phyloP scores from a whole-genome alignment of 768 basidiomycete species.

The Tricholoma hemisulphureum region DNA sequence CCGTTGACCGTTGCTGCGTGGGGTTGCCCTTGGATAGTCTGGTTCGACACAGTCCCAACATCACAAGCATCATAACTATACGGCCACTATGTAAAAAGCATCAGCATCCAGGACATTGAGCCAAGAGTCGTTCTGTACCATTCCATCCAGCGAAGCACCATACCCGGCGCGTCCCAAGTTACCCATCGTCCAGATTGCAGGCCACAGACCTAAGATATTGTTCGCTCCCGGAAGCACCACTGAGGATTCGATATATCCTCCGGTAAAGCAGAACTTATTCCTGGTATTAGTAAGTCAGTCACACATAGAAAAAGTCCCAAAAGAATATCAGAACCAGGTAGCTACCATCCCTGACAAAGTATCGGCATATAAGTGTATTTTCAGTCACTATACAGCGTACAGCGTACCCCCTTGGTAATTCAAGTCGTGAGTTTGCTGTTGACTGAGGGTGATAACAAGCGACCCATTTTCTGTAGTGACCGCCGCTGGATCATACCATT shows the following conservation, averaged over 20 bases:
- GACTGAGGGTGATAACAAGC: slow-evolving; percentile 68
- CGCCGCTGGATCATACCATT: slow-evolving; percentile 89
- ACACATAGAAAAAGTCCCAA: slow-evolving; percentile 6
- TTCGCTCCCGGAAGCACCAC: slow-evolving; percentile 67
- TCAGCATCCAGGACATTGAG: background rate
- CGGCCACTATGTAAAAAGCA: slow-evolving; percentile 57
- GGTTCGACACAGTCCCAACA: slow-evolving; percentile 80
- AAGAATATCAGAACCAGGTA: slow-evolving; percentile 33
- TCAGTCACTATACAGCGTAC: slow-evolving; percentile 27
- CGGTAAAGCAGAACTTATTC: slow-evolving; percentile 92
- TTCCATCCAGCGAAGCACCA: slow-evolving; percentile 79
- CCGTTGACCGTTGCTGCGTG: slow-evolving; percentile 60
- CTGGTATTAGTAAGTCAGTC: slow-evolving; percentile 39
- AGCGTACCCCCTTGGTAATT: slow-evolving; percentile 65
- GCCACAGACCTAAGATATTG: slow-evolving; percentile 71
- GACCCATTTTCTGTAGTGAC: slow-evolving; percentile 70
- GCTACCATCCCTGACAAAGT: slow-evolving; percentile 38
- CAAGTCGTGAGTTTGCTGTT: slow-evolving; percentile 64
- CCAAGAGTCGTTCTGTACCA: slow-evolving; percentile 41
- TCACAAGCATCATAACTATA: slow-evolving; percentile 84
- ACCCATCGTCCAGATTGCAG: slow-evolving; percentile 78
- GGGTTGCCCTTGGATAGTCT: slow-evolving; percentile 71
- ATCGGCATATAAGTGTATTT: slow-evolving; percentile 13
- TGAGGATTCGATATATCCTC: slow-evolving; percentile 67
- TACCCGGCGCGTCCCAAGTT: slow-evolving; percentile 77